phyloP scores from a whole-genome alignment of 2,329 filamentous ascomycete species.

The Cladosporium sp. region DNA sequence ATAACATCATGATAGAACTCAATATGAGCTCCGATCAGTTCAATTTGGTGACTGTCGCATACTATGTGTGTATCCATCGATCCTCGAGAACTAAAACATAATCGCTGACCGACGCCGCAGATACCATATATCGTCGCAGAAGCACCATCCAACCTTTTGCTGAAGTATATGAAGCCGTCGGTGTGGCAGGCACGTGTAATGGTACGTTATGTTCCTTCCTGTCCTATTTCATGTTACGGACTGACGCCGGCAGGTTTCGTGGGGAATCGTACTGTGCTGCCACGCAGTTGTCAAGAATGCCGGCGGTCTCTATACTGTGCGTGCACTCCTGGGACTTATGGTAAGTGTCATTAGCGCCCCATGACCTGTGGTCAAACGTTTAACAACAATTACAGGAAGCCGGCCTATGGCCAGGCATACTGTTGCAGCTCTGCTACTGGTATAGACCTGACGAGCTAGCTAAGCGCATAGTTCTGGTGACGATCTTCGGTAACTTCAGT shows the following conservation, averaged over 20 bases:
- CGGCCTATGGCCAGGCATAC: constrained; percentile 19
- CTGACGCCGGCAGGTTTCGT: neutral
- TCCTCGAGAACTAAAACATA: neutral
- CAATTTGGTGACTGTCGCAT: constrained; percentile 38
- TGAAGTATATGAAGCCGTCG: constrained; percentile 21
- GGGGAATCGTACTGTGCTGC: neutral
- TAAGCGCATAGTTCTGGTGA: constrained; percentile 22
- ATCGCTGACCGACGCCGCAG: neutral
- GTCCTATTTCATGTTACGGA: neutral
- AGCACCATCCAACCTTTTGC: constrained; percentile 19
- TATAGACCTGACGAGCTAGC: constrained; percentile 51
- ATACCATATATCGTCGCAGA: constrained; percentile 23
- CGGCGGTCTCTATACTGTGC: neutral
- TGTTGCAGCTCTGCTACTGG: constrained; percentile 40
- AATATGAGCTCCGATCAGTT: constrained; percentile 36
- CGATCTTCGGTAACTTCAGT: constrained; percentile 42
- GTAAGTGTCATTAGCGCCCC: neutral
- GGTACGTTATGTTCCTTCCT: neutral
- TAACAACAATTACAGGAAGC: constrained; percentile 6
- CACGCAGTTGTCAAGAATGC: neutral
- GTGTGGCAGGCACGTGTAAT: constrained; percentile 22
- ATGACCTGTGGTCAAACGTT: neutral
- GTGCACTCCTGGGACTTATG: neutral
- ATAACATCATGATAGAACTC: constrained; percentile 28
- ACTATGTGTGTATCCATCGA: constrained; percentile 34